These are phyloP conservation scores for Coemansia sp. DNA, from an alignment of 192 early-diverging fungal genomes.

Conservation along the genomic window DNA sequence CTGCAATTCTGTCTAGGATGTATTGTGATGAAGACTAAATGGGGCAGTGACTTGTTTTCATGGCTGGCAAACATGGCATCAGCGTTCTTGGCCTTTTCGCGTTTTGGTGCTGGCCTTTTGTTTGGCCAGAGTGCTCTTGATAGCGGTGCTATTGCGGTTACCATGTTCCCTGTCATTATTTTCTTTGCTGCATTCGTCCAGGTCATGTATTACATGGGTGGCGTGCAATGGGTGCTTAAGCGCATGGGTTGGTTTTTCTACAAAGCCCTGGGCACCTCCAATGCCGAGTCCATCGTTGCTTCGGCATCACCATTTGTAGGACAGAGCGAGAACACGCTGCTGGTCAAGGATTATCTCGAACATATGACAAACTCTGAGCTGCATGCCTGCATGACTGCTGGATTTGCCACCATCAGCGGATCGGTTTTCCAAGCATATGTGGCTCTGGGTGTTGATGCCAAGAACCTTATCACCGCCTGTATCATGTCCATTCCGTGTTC, in stretches of 20 bases:
- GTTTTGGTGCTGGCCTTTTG: conserved; percentile 62
- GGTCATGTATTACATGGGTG: conserved; percentile 77
- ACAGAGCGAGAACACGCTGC: conserved; percentile 77
- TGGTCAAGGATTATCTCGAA: conserved; percentile 77
- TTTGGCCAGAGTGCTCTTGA: conserved; percentile 48
- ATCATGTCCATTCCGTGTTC: conserved; percentile 89
- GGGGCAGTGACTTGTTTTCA: conserved; percentile 68
- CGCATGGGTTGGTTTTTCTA: conserved; percentile 67
- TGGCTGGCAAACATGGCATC: conserved; percentile 61
- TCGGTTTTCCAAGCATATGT: conserved; percentile 76
- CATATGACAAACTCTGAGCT: conserved; percentile 83
- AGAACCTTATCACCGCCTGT: conserved; percentile 73
- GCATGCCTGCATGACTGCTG: conserved; percentile 80
- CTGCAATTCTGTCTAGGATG: conserved; percentile 77
- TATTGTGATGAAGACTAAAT: conserved; percentile 68
- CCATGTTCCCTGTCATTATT: conserved; percentile 79
- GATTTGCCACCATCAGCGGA: conserved; percentile 87
- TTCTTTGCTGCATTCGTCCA: conserved; percentile 87
- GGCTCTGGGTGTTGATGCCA: conserved; percentile 60
- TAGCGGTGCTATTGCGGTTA: conserved; percentile 58
- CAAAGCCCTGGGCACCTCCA: conserved; percentile 69
- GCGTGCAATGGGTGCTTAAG: conserved; percentile 73
- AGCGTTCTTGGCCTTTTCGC: conserved; percentile 64
- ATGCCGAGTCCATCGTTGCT: conserved; percentile 80
- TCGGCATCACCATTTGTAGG: conserved; percentile 84